A percentile compares a stretch with the other conserved stretches of the same genome.
Evolutionary conservation across 768 basidiomycete genomes (phyloP).

Genomic region (Hygrocybe punicea): DNA sequence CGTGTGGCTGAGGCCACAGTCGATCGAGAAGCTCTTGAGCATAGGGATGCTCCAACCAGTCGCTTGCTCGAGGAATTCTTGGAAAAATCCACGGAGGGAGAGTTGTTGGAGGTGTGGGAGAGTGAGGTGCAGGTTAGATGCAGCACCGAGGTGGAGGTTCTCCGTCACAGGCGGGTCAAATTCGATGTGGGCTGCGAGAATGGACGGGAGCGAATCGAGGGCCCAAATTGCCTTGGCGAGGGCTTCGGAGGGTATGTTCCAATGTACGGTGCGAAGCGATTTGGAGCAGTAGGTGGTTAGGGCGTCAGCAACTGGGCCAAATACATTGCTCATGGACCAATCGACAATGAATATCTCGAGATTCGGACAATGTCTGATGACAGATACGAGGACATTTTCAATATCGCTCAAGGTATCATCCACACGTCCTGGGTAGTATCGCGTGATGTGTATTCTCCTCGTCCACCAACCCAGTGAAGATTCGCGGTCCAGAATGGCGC

Average conservation of each 20-base stretch:
- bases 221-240: slow-evolving; percentile 72
- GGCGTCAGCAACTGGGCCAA: slow-evolving; percentile 63
- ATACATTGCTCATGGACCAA: slow-evolving; percentile 53
- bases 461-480: slow-evolving; percentile 68
- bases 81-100: slow-evolving; percentile 55
- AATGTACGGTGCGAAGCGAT: slow-evolving; percentile 57
- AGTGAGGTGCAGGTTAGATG: slow-evolving; percentile 50
- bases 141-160: slow-evolving; percentile 55
- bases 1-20: slow-evolving; percentile 43
- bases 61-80: slow-evolving; percentile 68
- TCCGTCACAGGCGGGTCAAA: slow-evolving; percentile 35
- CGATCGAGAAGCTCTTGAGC: slow-evolving; percentile 55
- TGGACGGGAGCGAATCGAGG: slow-evolving; percentile 54
- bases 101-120: slow-evolving; percentile 61
- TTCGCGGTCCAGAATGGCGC: slow-evolving; percentile 45
- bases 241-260: slow-evolving; percentile 53
- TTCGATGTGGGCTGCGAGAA: slow-evolving; percentile 57
- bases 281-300: slow-evolving; percentile 50
- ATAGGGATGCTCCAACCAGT: slow-evolving; percentile 62
- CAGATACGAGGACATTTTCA: slow-evolving; percentile 51
- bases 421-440: slow-evolving; percentile 42
- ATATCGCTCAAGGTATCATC: slow-evolving; percentile 46
- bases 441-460: slow-evolving; percentile 64
- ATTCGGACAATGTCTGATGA: slow-evolving; percentile 66
- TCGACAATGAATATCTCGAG: slow-evolving; percentile 71